Conservation (phyloP, 352 stramenopile genomes). For the Phytophthora meadii region DNA sequence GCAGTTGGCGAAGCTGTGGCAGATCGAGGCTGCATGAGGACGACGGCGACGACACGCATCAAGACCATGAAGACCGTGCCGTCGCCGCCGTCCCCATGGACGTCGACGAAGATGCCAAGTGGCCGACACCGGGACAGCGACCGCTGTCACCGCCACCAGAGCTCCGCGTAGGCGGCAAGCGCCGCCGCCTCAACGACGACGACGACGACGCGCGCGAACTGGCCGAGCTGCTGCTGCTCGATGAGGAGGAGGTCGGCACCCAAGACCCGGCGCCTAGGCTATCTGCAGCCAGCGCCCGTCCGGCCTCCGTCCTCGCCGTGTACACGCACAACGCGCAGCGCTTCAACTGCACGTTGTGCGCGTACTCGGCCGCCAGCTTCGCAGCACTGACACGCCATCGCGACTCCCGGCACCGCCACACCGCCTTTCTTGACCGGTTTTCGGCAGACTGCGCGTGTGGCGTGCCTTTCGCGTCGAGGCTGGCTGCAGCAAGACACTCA, state of each 20-base stretch:
- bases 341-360: slow-evolving; percentile 10
- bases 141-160: background rate
- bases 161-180: background rate
- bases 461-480: background rate
- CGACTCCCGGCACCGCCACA: background rate
- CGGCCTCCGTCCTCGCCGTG: background rate
- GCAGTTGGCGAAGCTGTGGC: too few relatives aligned
- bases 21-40: background rate
- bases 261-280: background rate
- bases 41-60: background rate
- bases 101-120: background rate
- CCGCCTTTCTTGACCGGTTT: background rate
- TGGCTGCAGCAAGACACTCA: background rate
- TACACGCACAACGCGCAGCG: slow-evolving; percentile 17
- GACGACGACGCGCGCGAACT: background rate
- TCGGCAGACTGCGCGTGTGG: background rate
- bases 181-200: background rate
- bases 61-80: background rate
- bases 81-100: background rate
- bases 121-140: background rate
- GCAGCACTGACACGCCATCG: too few relatives aligned
- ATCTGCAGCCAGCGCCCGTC: background rate
- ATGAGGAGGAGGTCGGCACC: background rate
- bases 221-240: background rate
- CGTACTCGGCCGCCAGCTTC: slow-evolving; percentile 2